Percentiles rank a stretch among this genome's conserved stretches.
Conservation (phyloP, 805 yeast genomes). For the Nakazawaea ambrosiae region DNA sequence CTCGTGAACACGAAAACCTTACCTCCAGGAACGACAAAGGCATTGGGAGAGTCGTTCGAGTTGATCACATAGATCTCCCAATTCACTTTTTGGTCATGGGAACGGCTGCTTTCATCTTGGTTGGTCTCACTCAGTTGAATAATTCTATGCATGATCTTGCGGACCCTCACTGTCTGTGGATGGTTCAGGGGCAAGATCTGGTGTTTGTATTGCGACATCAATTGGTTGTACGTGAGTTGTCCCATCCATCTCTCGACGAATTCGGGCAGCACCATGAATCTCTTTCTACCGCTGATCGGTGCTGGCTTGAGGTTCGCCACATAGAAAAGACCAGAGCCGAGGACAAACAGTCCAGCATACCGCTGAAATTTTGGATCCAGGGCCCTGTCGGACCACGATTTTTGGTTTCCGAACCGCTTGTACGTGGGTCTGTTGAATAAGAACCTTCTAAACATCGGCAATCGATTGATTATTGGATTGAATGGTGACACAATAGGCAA, state of each 20-base stretch:
- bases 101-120: background rate
- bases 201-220: slow-evolving; percentile 45
- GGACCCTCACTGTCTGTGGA: slow-evolving; percentile 52
- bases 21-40: slow-evolving; percentile 94
- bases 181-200: slow-evolving; percentile 54
- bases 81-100: slow-evolving; percentile 20
- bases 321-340: slow-evolving; percentile 19
- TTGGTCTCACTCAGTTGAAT: slow-evolving; percentile 43
- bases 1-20: slow-evolving; percentile 85
- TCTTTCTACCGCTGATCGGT: slow-evolving; percentile 65
- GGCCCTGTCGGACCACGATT: no score
- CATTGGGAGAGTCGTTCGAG: slow-evolving; percentile 82
- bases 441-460: no score
- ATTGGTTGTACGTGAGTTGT: slow-evolving; percentile 52
- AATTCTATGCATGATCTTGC: slow-evolving; percentile 56
- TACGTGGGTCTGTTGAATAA: no score
- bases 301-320: slow-evolving; percentile 64
- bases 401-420: no score
- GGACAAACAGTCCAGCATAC: slow-evolving; percentile 15
- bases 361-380: slow-evolving; percentile 11
- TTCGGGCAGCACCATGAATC: slow-evolving; percentile 68
- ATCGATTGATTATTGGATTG: no score
- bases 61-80: slow-evolving; percentile 84
- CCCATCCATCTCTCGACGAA: slow-evolving; percentile 61
- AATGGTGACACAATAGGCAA: no score